These are phyloP conservation scores for Parathielavia appendiculata DNA, from an alignment of 495 filamentous ascomycete species.

Conservation along the genomic window DNA sequence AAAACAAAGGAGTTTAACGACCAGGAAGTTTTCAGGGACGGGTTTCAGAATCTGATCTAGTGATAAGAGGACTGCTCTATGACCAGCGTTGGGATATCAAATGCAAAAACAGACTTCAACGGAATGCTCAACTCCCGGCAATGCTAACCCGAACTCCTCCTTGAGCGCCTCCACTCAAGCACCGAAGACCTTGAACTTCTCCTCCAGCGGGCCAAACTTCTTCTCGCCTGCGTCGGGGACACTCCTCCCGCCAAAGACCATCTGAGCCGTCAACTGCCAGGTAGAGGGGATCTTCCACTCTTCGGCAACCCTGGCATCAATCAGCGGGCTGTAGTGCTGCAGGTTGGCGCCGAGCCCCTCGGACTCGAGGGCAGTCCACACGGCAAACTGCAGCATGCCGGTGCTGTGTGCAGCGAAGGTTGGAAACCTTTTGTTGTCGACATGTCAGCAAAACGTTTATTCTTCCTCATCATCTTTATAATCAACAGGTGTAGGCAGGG, in stretches of 20 bases:
- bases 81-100: neutral
- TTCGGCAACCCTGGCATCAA: slow-evolving; percentile 52
- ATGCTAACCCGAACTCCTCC: slow-evolving; percentile 1
- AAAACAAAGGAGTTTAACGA: neutral
- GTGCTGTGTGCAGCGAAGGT: slow-evolving; percentile 55
- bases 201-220: slow-evolving; percentile 51
- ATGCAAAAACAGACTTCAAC: neutral
- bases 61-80: neutral
- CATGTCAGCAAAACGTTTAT: neutral
- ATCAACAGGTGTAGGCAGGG: neutral
- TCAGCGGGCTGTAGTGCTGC: slow-evolving; percentile 69
- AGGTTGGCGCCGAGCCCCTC: slow-evolving; percentile 70
- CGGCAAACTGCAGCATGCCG: slow-evolving; percentile 62
- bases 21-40: neutral
- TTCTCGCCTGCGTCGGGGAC: slow-evolving; percentile 47
- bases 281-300: slow-evolving; percentile 54
- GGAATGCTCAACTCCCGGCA: slow-evolving; percentile 7
- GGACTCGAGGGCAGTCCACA: slow-evolving; percentile 63
- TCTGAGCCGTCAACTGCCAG: slow-evolving; percentile 58
- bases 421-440: slow-evolving; percentile 44
- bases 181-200: slow-evolving; percentile 47
- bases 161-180: slow-evolving; percentile 19
- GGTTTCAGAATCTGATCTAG: neutral
- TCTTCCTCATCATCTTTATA: neutral
- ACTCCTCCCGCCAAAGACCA: slow-evolving; percentile 56